phyloP scores from a whole-genome alignment of 768 basidiomycete species.

The Dendrothele bispora region DNA sequence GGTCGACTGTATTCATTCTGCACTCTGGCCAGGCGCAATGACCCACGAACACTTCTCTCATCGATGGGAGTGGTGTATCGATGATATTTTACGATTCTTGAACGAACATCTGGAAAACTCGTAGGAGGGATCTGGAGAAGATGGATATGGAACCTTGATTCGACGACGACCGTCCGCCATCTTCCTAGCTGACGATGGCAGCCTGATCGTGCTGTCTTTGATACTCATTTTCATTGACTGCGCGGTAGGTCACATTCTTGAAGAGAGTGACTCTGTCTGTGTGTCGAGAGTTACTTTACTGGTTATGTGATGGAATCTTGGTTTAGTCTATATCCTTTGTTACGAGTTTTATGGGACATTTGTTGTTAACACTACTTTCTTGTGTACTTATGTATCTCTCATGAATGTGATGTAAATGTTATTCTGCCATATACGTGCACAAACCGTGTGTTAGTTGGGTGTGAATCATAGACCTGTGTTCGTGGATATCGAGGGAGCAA shows the following conservation, averaged over 20 bases:
- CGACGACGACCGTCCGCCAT: neutral
- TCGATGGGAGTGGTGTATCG: conserved; percentile 2
- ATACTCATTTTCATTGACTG: too few relatives aligned
- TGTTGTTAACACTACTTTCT: conserved; percentile 4
- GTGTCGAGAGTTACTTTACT: neutral
- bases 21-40: conserved; percentile 2
- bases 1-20: neutral
- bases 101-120: conserved; percentile 1
- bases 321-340: neutral
- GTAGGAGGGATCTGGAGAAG: neutral
- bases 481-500: too few relatives aligned
- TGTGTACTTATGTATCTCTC: conserved; percentile 8
- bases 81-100: conserved; percentile 9
- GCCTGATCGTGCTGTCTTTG: neutral
- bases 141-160: neutral
- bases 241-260: neutral
- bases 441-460: too few relatives aligned
- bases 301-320: neutral
- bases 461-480: too few relatives aligned
- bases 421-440: too few relatives aligned
- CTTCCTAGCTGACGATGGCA: neutral
- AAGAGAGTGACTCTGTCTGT: neutral
- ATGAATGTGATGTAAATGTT: too few relatives aligned
- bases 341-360: conserved; percentile 2
- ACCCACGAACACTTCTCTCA: neutral